These are phyloP conservation scores for Mycena metata DNA, from an alignment of 768 basidiomycete species.

Conservation along the genomic window DNA sequence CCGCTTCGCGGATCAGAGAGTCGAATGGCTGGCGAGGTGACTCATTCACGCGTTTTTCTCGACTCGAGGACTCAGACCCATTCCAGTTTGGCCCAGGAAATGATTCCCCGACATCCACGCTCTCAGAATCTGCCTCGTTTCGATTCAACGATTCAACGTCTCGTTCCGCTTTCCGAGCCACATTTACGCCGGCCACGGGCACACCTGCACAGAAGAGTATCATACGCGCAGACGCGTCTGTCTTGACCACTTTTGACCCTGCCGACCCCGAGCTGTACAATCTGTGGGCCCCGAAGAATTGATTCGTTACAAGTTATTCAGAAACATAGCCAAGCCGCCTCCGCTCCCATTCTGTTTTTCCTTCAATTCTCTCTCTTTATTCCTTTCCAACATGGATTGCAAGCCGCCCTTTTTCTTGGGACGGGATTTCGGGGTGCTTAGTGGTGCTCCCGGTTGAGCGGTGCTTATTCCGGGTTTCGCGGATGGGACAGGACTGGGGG, in stretches of 20 bases:
- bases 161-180: slow-evolving; percentile 49
- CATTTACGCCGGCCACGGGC: slow-evolving; percentile 44
- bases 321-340: slow-evolving; percentile 35
- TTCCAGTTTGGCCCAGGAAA: slow-evolving; percentile 30
- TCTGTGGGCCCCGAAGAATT: slow-evolving; percentile 75
- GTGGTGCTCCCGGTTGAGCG: too few relatives aligned
- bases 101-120: slow-evolving; percentile 50
- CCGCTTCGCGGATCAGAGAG: slow-evolving; percentile 22
- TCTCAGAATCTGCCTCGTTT: slow-evolving; percentile 48
- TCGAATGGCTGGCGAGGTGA: slow-evolving; percentile 39
- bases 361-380: slow-evolving; percentile 65
- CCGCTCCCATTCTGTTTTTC: slow-evolving; percentile 50
- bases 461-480: too few relatives aligned
- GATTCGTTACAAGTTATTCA: slow-evolving; percentile 37
- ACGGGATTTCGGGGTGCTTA: slow-evolving; percentile 47
- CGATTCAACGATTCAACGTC: slow-evolving; percentile 43
- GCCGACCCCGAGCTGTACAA: slow-evolving; percentile 83
- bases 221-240: slow-evolving; percentile 75
- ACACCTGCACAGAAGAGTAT: slow-evolving; percentile 53
- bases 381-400: slow-evolving; percentile 74
- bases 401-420: slow-evolving; percentile 70
- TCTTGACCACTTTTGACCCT: slow-evolving; percentile 82
- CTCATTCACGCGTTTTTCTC: slow-evolving; percentile 13
- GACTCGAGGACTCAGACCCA: background rate
- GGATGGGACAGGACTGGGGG: background rate